These are phyloP conservation scores for Diutina catenulata DNA, from an alignment of 1,139 yeast genomes.

Conservation along the genomic window DNA sequence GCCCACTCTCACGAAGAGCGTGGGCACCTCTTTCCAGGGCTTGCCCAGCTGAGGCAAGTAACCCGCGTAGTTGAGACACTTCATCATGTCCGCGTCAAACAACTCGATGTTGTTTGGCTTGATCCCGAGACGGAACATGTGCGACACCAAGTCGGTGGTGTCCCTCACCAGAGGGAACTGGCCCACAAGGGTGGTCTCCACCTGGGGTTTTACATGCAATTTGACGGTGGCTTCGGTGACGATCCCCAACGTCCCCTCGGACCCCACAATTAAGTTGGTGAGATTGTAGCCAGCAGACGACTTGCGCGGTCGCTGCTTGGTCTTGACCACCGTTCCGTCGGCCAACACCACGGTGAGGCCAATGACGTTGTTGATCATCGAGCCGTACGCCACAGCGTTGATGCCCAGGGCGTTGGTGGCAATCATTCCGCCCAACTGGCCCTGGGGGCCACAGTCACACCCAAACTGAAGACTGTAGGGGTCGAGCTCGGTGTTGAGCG, in stretches of 20 bases:
- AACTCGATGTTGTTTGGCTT: conserved; percentile 55
- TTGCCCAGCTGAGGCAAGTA: conserved; percentile 27
- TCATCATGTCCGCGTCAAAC: conserved; percentile 57
- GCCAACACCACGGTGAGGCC: conserved; percentile 36
- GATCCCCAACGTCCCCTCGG: conserved; percentile 35
- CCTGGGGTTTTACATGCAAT: conserved; percentile 38
- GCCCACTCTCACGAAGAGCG: conserved; percentile 63
- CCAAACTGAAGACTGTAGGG: conserved; percentile 32
- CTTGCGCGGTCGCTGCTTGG: conserved; percentile 34
- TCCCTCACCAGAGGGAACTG: conserved; percentile 42
- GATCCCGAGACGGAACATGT: conserved; percentile 40
- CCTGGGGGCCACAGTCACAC: conserved; percentile 73
- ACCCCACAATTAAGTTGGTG: conserved; percentile 32
- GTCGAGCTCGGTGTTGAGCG: conserved; percentile 39
- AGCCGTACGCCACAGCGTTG: conserved; percentile 33
- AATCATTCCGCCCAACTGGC: conserved; percentile 54
- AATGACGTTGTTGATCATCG: conserved; percentile 37
- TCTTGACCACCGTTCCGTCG: conserved; percentile 34
- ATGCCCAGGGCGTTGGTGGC: conserved; percentile 35
- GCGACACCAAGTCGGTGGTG: conserved; percentile 48
- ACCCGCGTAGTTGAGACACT: conserved; percentile 41
- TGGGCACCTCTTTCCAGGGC: conserved; percentile 56
- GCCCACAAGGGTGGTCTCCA: conserved; percentile 45
- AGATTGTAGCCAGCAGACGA: conserved; percentile 35
- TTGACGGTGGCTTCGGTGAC: conserved; percentile 34